Base-by-base conservation (phyloP, 805 yeast genomes). In the Nakazawaea laoshanensis region DNA sequence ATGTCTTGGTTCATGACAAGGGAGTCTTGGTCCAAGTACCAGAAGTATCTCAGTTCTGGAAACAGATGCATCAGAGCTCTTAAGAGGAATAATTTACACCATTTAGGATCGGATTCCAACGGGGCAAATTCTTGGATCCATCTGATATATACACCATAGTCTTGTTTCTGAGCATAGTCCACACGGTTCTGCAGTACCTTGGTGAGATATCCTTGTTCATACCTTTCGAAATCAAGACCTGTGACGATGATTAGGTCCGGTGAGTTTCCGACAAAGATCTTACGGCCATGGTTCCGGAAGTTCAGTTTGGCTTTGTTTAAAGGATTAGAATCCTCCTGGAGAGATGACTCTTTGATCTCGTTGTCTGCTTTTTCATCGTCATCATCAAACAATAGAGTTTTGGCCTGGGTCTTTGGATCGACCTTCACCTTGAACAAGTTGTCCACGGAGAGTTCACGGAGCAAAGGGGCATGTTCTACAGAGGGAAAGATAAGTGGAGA, bases 21-120 rank as follows among this genome's bases (percentile, higher is more conserved):
- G 0, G 89, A 75, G 47, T 79, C 75, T 43, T 82, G 72, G 52
- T 85, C 95, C 27, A 92, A 50, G 49, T 76, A 88, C 92, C 96
- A 84, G 49, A 88, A 78, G 65, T 85, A 81, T 52, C 84, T 75
- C n/a, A 96, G 82, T 30, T 77, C 64, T 1, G 97, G 97, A 62
- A 87, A 87, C 0, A 95, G 92, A 52, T 72, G 74, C 79, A 89
- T 76, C n/a, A 97, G 96, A 27, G 88, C 92, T 40, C 94, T 69
- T 50, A 85, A 53, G 25, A 77, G 53, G 36, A 71, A 69, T 19
- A 78, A 48, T 42, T 77, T 73, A 20, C 74, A 68, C 92, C 94
- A 83, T 19, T 64, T 57, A 36, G 60, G 59, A 19, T 34, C 24
- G 8, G n/a, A 9, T 42, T 74, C 55, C 11, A 66, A 44, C 6